These are phyloP conservation scores for Pseudogymnoascus sp. DNA, from an alignment of 2,329 filamentous ascomycete genomes.

Conservation along the genomic window DNA sequence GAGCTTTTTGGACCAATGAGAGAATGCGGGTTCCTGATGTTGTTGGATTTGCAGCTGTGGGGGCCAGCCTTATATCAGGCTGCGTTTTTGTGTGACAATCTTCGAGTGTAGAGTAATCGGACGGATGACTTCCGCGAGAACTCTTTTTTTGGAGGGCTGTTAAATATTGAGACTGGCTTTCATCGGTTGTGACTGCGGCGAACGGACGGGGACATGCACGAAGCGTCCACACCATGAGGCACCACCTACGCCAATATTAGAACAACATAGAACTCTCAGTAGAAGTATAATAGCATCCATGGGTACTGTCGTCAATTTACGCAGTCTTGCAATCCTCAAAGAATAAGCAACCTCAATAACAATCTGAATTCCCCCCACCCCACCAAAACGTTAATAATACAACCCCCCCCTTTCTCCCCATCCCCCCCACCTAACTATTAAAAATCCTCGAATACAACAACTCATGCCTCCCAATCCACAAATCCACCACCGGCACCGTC, in stretches of 20 bases:
- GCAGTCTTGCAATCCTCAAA: too few relatives aligned
- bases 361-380: background rate
- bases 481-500: slow-evolving; percentile 66
- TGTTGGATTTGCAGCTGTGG: background rate
- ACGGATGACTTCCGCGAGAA: too few relatives aligned
- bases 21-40: background rate
- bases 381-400: background rate
- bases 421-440: slow-evolving; percentile 51
- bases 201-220: background rate
- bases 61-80: background rate
- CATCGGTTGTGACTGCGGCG: background rate
- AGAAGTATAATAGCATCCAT: background rate
- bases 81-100: background rate
- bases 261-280: background rate
- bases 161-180: background rate
- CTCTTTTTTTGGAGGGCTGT: background rate
- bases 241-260: background rate
- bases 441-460: slow-evolving; percentile 78
- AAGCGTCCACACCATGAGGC: too few relatives aligned
- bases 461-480: slow-evolving; percentile 79
- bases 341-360: background rate
- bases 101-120: too few relatives aligned
- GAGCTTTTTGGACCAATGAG: background rate
- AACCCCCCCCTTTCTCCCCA: background rate
- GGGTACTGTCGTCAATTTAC: background rate